These are phyloP conservation scores for Lachancea sp. DNA, from an alignment of 805 yeast species.

Conservation along the genomic window DNA sequence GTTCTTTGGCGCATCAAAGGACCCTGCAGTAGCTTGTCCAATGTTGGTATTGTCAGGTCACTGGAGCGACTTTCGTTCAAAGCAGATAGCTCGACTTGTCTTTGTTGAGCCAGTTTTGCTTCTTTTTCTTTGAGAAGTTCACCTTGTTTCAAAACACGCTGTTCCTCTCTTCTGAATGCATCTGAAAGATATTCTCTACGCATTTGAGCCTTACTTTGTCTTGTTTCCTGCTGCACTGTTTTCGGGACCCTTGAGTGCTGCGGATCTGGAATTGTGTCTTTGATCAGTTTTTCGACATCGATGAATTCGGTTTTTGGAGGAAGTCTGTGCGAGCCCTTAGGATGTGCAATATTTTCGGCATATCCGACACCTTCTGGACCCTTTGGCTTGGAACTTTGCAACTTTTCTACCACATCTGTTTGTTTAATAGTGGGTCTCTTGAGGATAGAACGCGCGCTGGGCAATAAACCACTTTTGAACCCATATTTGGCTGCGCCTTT, in stretches of 20 bases:
- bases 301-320: constrained; percentile 47
- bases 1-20: constrained; percentile 72
- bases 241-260: constrained; percentile 22
- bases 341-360: constrained; percentile 66
- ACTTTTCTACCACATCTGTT: constrained; percentile 33
- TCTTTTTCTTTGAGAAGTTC: constrained; percentile 32
- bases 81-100: constrained; percentile 28
- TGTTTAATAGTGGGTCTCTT: constrained; percentile 57
- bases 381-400: constrained; percentile 40
- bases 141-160: constrained; percentile 36
- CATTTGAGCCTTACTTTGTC: constrained; percentile 43
- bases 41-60: constrained; percentile 70
- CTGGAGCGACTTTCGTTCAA: constrained; percentile 24
- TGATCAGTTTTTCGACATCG: constrained; percentile 55
- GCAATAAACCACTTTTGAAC: constrained; percentile 74
- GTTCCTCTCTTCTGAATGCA: constrained; percentile 51
- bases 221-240: constrained; percentile 24
- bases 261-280: constrained; percentile 46
- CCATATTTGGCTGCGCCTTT: constrained; percentile 43
- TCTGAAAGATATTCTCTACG: constrained; percentile 67
- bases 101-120: constrained; percentile 32
- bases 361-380: constrained; percentile 48
- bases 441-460: constrained; percentile 68
- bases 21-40: constrained; percentile 58
- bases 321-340: constrained; percentile 52